Conservation (phyloP, 257 asterid species). For the Salvia splendens region DNA sequence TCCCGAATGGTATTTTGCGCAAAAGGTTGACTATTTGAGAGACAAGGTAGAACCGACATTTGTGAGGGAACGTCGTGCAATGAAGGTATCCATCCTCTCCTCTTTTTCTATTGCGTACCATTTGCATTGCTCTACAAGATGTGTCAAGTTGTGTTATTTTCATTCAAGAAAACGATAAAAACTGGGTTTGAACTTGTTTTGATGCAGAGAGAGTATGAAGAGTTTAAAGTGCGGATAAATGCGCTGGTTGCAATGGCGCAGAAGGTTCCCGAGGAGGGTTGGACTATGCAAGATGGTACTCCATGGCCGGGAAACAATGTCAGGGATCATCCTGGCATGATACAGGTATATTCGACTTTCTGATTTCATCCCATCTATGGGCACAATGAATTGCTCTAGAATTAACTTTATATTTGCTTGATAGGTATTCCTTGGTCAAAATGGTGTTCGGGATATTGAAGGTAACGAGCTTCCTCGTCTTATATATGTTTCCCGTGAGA, state of each 20-base stretch:
- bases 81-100: constrained; percentile 56
- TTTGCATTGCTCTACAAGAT: background rate
- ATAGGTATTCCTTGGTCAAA: constrained; percentile 74
- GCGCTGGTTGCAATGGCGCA: constrained; percentile 76
- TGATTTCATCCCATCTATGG: too few relatives aligned
- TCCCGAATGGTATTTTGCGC: constrained; percentile 88
- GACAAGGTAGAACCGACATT: constrained; percentile 75
- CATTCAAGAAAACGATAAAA: too few relatives aligned
- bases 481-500: constrained; percentile 91
- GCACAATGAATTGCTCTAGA: too few relatives aligned
- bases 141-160: too few relatives aligned
- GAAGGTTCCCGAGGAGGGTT: constrained; percentile 87
- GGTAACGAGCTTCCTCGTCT: constrained; percentile 86
- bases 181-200: background rate
- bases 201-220: constrained; percentile 84
- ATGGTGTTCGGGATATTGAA: constrained; percentile 76
- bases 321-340: constrained; percentile 95
- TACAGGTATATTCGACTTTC: too few relatives aligned
- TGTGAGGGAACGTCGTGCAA: constrained; percentile 92
- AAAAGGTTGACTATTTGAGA: constrained; percentile 75
- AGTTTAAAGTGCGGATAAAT: constrained; percentile 75
- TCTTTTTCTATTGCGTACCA: background rate
- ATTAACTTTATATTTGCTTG: too few relatives aligned
- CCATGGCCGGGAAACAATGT: constrained; percentile 90
- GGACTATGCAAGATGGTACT: constrained; percentile 95